phyloP scores from a whole-genome alignment of 1,139 yeast genomes.

The Hansenula lynferdii region DNA sequence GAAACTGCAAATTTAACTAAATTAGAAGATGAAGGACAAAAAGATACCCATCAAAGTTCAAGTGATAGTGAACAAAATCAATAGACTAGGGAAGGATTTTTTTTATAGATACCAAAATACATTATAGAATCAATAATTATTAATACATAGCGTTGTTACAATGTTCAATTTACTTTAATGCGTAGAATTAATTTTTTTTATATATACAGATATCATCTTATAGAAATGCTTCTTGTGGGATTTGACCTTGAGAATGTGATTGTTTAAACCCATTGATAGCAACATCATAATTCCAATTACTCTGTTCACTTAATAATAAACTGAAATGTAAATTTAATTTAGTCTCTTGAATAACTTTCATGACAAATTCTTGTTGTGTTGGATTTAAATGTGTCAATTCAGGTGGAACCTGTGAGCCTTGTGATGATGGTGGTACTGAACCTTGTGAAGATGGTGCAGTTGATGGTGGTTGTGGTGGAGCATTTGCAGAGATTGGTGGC shows the following conservation, averaged over 20 bases:
- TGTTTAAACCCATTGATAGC: constrained; percentile 71
- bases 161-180: too few relatives aligned
- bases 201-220: too few relatives aligned
- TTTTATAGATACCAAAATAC: too few relatives aligned
- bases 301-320: constrained; percentile 81
- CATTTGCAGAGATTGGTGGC: constrained; percentile 5
- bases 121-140: too few relatives aligned
- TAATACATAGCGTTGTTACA: too few relatives aligned
- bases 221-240: constrained; percentile 56
- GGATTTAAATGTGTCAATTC: constrained; percentile 40
- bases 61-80: constrained; percentile 2
- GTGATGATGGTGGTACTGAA: constrained; percentile 13
- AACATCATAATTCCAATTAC: constrained; percentile 73
- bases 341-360: constrained; percentile 67
- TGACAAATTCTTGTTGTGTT: constrained; percentile 61
- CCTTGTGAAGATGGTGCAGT: constrained; percentile 11
- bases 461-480: constrained; percentile 24
- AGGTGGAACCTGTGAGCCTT: constrained; percentile 15
- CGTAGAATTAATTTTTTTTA: too few relatives aligned
- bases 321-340: constrained; percentile 75
- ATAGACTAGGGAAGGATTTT: constrained; percentile 1
- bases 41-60: constrained; percentile 5
- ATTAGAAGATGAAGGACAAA: constrained; percentile 8
- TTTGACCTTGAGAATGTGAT: constrained; percentile 41
- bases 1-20: constrained; percentile 20